A percentile compares a stretch with the other conserved stretches of the same genome.
Conservation (phyloP, 257 asterid genomes). For the Fraxinus cuspidata region DNA sequence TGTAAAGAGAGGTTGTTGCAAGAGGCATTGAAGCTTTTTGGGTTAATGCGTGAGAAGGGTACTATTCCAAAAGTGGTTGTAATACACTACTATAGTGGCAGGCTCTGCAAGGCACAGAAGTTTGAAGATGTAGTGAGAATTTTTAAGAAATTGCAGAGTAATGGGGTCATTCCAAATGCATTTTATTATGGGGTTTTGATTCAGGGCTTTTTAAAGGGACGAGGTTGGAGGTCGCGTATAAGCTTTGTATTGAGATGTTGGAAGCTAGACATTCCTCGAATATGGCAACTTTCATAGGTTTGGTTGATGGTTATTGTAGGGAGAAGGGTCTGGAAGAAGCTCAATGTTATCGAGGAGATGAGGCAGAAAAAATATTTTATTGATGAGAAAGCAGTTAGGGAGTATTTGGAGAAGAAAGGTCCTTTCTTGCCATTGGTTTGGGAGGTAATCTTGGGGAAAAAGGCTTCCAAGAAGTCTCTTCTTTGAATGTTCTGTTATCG, state of each 20-base stretch:
- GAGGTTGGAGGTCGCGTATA: constrained; percentile 64
- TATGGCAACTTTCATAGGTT: constrained; percentile 53
- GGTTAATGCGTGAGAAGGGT: constrained; percentile 85
- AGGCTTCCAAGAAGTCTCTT: constrained; percentile 53
- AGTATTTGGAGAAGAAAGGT: constrained; percentile 77
- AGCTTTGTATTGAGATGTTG: constrained; percentile 56
- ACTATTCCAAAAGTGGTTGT: constrained; percentile 84
- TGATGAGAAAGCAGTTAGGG: constrained; percentile 65
- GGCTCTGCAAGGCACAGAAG: constrained; percentile 74
- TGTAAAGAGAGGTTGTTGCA: constrained; percentile 86
- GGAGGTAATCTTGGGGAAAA: constrained; percentile 83
- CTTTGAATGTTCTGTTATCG: constrained; percentile 30
- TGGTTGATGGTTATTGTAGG: constrained; percentile 64
- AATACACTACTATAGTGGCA: constrained; percentile 78
- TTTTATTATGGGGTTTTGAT: constrained; percentile 59
- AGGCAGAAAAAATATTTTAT: constrained; percentile 57
- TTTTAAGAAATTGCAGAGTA: constrained; percentile 72
- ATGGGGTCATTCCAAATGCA: constrained; percentile 63
- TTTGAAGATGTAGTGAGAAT: constrained; percentile 68
- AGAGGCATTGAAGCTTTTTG: constrained; percentile 25
- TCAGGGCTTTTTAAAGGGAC: constrained; percentile 57
- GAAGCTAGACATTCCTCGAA: constrained; percentile 76
- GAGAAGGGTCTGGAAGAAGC: constrained; percentile 78
- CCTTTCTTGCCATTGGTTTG: constrained; percentile 77
- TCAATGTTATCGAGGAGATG: constrained; percentile 40